A percentile compares a stretch with the other conserved stretches of the same genome.
phyloP scores from a whole-genome alignment of 768 basidiomycete species.

The Hericium erinaceus region DNA sequence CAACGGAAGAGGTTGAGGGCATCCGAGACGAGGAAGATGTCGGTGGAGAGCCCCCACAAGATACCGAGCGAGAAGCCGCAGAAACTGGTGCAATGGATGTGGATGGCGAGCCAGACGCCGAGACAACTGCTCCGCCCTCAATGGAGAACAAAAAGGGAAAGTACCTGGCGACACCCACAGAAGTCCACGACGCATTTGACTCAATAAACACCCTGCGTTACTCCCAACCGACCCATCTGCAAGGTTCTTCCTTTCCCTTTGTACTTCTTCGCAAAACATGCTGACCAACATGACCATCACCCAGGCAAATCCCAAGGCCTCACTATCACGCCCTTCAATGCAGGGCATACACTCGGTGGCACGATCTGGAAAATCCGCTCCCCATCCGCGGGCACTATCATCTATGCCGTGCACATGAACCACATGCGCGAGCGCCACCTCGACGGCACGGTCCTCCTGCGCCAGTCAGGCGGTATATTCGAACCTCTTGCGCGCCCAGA shows the following conservation, averaged over 20 bases:
- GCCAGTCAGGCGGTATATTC: conserved; percentile 66
- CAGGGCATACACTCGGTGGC: conserved; percentile 92
- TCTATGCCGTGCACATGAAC: conserved; percentile 93
- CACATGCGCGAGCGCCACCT: conserved; percentile 95
- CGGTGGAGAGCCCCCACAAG: conserved; percentile 9
- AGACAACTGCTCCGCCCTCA: conserved; percentile 10
- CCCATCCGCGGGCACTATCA: conserved; percentile 88
- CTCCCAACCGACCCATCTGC: conserved; percentile 90
- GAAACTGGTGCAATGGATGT: conserved; percentile 19
- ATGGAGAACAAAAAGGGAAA: conserved; percentile 30
- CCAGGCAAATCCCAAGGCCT: conserved; percentile 81
- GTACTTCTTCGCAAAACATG: no score
- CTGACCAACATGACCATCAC: no score
- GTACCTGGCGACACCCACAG: conserved; percentile 68
- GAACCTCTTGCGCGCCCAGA: conserved; percentile 87
- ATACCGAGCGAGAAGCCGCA: conserved; percentile 10
- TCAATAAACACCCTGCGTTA: conserved; percentile 87
- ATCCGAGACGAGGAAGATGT: conserved; percentile 69
- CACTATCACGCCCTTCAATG: conserved; percentile 91
- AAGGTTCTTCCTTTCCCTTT: conserved; percentile 40
- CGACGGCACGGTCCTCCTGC: conserved; percentile 84
- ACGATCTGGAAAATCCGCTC: conserved; percentile 99
- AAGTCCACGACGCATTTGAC: conserved; percentile 91
- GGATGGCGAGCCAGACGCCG: conserved; percentile 20
- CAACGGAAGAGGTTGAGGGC: conserved; percentile 79